A percentile compares a stretch with the other conserved stretches of the same genome.
Conservation (phyloP, 495 filamentous ascomycete genomes). For the Tuber magnatum region DNA sequence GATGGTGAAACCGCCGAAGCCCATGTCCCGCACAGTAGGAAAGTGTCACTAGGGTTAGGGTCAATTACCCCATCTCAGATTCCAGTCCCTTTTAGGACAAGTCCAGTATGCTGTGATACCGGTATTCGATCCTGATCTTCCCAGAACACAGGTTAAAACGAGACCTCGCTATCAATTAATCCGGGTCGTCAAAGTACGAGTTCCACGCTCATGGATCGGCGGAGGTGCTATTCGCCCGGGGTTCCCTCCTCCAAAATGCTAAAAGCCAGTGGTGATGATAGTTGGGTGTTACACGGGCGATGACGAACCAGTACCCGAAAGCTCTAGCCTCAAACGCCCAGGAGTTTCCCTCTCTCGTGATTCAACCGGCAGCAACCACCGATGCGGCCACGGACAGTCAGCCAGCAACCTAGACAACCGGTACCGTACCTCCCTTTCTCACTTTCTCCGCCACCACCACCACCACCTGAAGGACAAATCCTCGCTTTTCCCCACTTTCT, state of each 20-base stretch:
- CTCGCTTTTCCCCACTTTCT: not conserved
- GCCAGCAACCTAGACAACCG: not conserved
- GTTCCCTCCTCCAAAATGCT: not conserved
- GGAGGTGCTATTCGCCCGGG: not conserved
- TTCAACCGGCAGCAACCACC: slow-evolving; percentile 15
- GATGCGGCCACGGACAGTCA: not conserved
- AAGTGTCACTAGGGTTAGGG: not conserved
- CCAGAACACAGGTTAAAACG: not conserved
- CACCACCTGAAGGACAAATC: not conserved
- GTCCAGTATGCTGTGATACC: not conserved
- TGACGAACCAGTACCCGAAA: slow-evolving; percentile 1
- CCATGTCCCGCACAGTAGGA: not conserved
- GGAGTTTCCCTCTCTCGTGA: not conserved
- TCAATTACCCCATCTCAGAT: not conserved
- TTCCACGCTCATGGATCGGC: not conserved
- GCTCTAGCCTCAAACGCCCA: slow-evolving; percentile 8
- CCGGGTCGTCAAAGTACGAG: not conserved
- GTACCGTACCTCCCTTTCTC: not conserved
- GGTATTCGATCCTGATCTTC: too few species aligned
- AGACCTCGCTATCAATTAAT: not conserved
- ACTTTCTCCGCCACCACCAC: slow-evolving; percentile 12
- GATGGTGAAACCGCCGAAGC: not conserved
- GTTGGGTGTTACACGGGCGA: not conserved
- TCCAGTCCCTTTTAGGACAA: not conserved
- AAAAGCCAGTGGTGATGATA: not conserved